These are phyloP conservation scores for Umbelopsis sp. DNA, from an alignment of 192 early-diverging fungal species.

Conservation along the genomic window DNA sequence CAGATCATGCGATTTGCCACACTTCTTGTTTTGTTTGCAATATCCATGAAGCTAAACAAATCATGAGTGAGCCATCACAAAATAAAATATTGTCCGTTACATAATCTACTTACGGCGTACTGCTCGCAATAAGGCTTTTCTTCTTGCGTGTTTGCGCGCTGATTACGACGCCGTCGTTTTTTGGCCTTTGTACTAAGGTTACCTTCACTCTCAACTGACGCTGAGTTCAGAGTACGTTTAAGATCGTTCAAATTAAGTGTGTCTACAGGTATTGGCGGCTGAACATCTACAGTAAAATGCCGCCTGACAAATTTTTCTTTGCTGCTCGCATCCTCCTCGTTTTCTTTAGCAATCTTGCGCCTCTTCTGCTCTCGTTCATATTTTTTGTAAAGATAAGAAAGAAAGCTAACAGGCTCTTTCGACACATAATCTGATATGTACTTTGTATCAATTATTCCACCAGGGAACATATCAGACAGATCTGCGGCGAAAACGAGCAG, in stretches of 20 bases:
- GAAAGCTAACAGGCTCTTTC: conserved; percentile 62
- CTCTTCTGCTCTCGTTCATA: conserved; percentile 39
- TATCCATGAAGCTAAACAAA: conserved; percentile 70
- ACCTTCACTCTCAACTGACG: conserved; percentile 2
- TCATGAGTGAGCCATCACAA: background rate
- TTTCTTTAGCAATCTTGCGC: background rate
- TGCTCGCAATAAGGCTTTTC: conserved; percentile 71
- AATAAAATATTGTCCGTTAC: background rate
- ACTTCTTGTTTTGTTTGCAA: conserved; percentile 70
- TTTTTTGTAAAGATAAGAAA: conserved; percentile 73
- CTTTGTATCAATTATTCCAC: conserved; percentile 94
- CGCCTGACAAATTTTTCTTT: background rate
- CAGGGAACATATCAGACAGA: conserved; percentile 80
- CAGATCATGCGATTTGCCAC: conserved; percentile 81
- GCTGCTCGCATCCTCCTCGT: background rate
- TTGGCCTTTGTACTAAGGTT: background rate
- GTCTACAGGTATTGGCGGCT: conserved; percentile 16
- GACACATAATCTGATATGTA: conserved; percentile 73
- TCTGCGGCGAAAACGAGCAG: conserved; percentile 77
- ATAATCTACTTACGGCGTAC: conserved; percentile 73
- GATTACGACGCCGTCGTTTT: background rate
- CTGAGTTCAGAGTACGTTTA: conserved; percentile 26
- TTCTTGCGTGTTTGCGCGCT: background rate
- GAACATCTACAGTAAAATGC: background rate
- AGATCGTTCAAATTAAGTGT: background rate